Evolutionary conservation across 495 filamentous ascomycete species (phyloP), one percentile per base, ranked within the genome.

Genomic region (Penicillium nucicola): DNA sequence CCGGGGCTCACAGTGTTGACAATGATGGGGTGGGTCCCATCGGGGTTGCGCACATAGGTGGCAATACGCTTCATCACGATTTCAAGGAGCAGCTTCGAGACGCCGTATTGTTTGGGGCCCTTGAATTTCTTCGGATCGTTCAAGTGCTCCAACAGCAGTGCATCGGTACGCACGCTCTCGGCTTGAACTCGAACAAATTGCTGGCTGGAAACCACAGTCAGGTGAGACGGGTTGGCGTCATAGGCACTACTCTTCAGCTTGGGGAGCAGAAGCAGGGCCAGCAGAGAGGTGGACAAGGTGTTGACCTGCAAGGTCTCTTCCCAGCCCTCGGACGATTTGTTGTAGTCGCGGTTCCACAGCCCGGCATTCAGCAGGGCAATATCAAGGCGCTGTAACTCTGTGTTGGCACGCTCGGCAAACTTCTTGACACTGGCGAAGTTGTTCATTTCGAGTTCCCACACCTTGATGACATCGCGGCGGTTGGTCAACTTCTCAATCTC

Each of bases 291-390:
- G 3, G 77, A 79, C 3, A 87, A 63, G 1, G 77, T 71, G 52
- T 87, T 85, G 42, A 86, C 77, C 56, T 84, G 79, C 10, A 86
- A 14, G 0, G 66, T 69, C 44, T 74, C 63, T 50, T 88, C 84
- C 68, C 71, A 80, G 2, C 75, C 78, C 15, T 83, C 77, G 0
- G 59, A 28, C 0, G 69, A 69, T 2, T 52, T 32, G 6, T 46
- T 44, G 45, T 66, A 77, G 20, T 62, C 66, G 2, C 62, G 57
- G 44, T 71, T 72, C 60, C 61, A 66, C 7, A 76, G 30, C 7
- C 75, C 76, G 0, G 76, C 76, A 47, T 79, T 79, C 3, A 79
- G 58, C 0, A 79, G 19, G 0, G 66, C 76, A 17, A 77, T 54
- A 41, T 79, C 72, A 7, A 79, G 36, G 2, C 55, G 59, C 9